Evolutionary conservation across 306 rosid species (phyloP), one percentile per base, ranked within the genome.

Genomic region (Benincasa hispida): DNA sequence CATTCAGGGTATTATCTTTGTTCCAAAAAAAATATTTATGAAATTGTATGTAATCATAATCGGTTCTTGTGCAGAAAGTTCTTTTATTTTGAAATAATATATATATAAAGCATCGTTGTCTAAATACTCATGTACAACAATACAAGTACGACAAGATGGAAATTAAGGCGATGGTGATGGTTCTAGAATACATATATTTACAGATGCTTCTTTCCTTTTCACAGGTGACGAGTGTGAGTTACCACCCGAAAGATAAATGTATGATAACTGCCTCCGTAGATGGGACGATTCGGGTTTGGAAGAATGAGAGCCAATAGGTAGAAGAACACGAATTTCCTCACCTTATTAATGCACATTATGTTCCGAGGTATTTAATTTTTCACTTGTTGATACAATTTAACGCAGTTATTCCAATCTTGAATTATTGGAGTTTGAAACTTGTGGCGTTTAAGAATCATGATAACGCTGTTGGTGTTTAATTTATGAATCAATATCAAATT

Each of bases 151-250:
- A 25, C 42, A 39, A 67, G 74, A 67, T 39, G 74, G 18, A 19
- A 41, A 22, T 68, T 22, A 22, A 19, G 50, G 73, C 25, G 34
- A 62, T 59, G 56, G 34, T 12, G 74, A 69, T 45, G 56, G 12
- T 45, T 69, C 56, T 21, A 39, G 24, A 42, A 69, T 45, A 14
- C 1, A 45, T 5, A 69, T 69, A 25, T 45, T 69, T 24, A 69
- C 56, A 6, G 37, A 45, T 15, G 24, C 39, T 70, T 25, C 32
- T 70, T 47, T 70, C 58, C 39, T 70, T 25, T 80, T 76, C 41
- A 42, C 87, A 94, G 97, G 96, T 94, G 59, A 94, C 98, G 14
- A 94, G 98, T 63, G 96, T 91, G 78, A 94, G 97, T 83, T 94
- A 90, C 83, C 98, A 94, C 78, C 96, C 90, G 9, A 87, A 80